A percentile compares a stretch with the other conserved stretches of the same genome.
phyloP scores from a whole-genome alignment of 306 rosid genomes.

The Malus orientalis region DNA sequence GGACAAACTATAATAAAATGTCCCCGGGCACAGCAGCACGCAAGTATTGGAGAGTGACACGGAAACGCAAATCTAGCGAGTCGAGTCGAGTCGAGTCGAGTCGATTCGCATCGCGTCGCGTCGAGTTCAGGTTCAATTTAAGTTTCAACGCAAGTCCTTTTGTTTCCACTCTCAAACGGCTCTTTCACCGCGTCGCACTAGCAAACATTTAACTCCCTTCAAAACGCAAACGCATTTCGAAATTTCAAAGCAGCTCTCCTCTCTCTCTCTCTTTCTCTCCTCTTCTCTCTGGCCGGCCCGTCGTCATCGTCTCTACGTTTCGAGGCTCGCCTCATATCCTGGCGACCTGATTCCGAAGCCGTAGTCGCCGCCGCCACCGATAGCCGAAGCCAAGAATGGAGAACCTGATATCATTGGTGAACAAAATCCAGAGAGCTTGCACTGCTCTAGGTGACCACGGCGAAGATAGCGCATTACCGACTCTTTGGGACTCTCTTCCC shows the following conservation, averaged over 20 bases:
- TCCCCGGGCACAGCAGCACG: not conserved
- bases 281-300: slow-evolving; percentile 3
- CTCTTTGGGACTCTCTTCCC: slow-evolving; percentile 94
- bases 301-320: not conserved
- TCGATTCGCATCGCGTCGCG: not conserved
- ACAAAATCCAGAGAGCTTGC: slow-evolving; percentile 93
- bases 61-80: slow-evolving; percentile 9
- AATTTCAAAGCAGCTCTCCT: not conserved
- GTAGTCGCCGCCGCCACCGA: slow-evolving; percentile 1
- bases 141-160: not conserved
- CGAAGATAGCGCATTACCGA: slow-evolving; percentile 75
- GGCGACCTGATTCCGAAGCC: slow-evolving; percentile 24
- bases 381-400: slow-evolving; percentile 43
- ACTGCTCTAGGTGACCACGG: slow-evolving; percentile 95
- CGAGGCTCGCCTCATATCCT: slow-evolving; percentile 27
- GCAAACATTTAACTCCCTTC: not conserved
- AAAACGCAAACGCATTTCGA: not conserved
- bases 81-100: not conserved
- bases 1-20: not conserved
- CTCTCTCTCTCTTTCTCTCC: not conserved
- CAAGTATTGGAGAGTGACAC: not conserved
- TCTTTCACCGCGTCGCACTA: not conserved
- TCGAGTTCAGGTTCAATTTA: not conserved
- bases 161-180: not conserved
- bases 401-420: slow-evolving; percentile 71